Base-by-base conservation (phyloP, 2,329 filamentous ascomycete genomes). In the Chlorencoelia australis region DNA sequence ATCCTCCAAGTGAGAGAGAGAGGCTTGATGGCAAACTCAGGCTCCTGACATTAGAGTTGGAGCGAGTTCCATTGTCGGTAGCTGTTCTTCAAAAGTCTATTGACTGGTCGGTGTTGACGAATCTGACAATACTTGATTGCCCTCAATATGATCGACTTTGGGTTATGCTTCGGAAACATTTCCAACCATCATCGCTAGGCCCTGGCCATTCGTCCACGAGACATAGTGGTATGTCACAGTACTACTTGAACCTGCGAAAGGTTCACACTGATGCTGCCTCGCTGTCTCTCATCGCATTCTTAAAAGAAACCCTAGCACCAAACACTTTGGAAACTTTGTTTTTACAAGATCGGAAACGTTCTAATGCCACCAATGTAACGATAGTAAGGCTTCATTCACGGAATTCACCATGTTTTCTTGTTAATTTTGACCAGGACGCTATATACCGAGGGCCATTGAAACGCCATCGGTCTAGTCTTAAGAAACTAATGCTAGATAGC, bases 301-400 rank as follows among this genome's bases (percentile, higher is more conserved):
- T 91, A 43, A 83, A 80, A 49, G 81, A 88, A 43, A 79, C 82
- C 0, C 65, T 91, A 24, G 79, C 78, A 14, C 84, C 84, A 1
- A 84, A 91, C 55, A 81, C 75, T 18, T 64, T 91, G n/a, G 81
- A 91, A 57, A 77, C 77, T 7, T 65, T 91, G 7, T 87, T 87
- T 54, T 59, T 91, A 32, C 82, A 88, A 56, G 81, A 88, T 41
- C 61, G 63, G 53, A 70, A 48, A 57, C 68, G 40, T 55, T 59
- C 47, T 20, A 43, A 15, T 66, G 71, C 56, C 56, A 71, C 73
- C 1, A 61, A 62, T 6, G 78, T 88, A 1, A 68, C 71, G 3
- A 70, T 88, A 37, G 53, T 56, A 49, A 49, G 52, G 32, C 22
- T 19, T 20, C 17, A 15, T 9, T 24, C 7, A n/a, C 22, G 18